Evolutionary conservation across 345 rosid genomes (phyloP).

Genomic region (Leavenworthia alabamica): DNA sequence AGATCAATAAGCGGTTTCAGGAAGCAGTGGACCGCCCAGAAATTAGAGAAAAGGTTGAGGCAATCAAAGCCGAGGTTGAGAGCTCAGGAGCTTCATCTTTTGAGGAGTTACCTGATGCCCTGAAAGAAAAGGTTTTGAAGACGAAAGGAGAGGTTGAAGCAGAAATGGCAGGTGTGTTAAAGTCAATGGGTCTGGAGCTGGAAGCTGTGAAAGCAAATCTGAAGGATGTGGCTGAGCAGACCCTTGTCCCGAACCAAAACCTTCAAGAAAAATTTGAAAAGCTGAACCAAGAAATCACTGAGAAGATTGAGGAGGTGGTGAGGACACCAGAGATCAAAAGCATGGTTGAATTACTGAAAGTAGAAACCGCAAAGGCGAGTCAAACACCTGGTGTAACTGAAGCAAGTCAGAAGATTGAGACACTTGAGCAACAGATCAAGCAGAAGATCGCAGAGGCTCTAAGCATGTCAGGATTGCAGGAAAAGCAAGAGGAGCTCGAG

Average conservation of each 20-base stretch:
- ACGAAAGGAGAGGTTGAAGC: constrained; percentile 45
- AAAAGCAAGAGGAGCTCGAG: constrained; percentile 46
- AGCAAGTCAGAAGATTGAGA: constrained; percentile 44
- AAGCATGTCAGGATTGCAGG: constrained; percentile 45
- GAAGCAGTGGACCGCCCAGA: constrained; percentile 52
- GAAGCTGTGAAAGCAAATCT: constrained; percentile 36
- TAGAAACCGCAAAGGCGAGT: constrained; percentile 57
- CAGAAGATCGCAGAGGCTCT: constrained; percentile 51
- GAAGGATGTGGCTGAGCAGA: constrained; percentile 31
- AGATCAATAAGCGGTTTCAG: constrained; percentile 51
- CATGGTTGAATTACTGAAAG: constrained; percentile 53
- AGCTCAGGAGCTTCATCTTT: constrained; percentile 46
- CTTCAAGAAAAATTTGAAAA: constrained; percentile 38
- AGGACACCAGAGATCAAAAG: constrained; percentile 53
- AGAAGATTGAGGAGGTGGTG: constrained; percentile 48
- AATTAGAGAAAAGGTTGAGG: constrained; percentile 59
- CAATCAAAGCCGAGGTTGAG: constrained; percentile 46
- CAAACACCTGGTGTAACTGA: constrained; percentile 33
- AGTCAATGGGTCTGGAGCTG: constrained; percentile 58
- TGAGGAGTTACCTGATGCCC: constrained; percentile 46
- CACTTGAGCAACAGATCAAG: constrained; percentile 57
- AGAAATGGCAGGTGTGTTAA: constrained; percentile 43
- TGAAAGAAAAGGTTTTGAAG: constrained; percentile 46
- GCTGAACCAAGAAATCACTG: constrained; percentile 47
- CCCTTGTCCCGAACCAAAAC: constrained; percentile 25